A percentile compares a stretch with the other conserved stretches of the same genome.
phyloP scores from a whole-genome alignment of 257 asterid species.

The Lantana camara region DNA sequence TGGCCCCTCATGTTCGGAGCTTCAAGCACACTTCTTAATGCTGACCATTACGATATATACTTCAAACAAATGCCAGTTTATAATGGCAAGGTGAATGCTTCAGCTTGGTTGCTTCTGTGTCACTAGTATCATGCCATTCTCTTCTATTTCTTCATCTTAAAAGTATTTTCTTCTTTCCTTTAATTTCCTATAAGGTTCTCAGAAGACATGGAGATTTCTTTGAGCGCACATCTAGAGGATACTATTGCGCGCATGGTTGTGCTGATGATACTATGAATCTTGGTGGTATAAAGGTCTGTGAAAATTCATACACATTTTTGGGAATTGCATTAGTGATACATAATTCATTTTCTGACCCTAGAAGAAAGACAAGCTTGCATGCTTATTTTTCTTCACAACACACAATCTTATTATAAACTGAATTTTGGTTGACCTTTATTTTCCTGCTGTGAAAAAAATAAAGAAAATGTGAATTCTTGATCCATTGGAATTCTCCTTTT shows the following conservation, averaged over 20 bases:
- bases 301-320: conserved; percentile 10
- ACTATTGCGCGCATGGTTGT: conserved; percentile 95
- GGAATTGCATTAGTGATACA: background rate
- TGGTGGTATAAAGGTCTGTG: conserved; percentile 91
- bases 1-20: conserved; percentile 91
- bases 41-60: conserved; percentile 82
- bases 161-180: background rate
- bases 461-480: too few relatives aligned
- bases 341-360: conserved; percentile 12
- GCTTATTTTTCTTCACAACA: too few relatives aligned
- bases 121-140: conserved; percentile 5
- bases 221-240: conserved; percentile 80
- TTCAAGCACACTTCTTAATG: conserved; percentile 79
- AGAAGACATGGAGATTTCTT: conserved; percentile 97
- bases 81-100: conserved; percentile 75
- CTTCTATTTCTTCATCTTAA: conserved; percentile 14
- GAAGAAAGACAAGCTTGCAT: conserved; percentile 11
- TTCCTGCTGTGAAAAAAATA: too few relatives aligned
- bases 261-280: conserved; percentile 99
- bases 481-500: too few relatives aligned
- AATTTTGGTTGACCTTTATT: too few relatives aligned
- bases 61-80: conserved; percentile 87
- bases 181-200: conserved; percentile 53
- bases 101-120: too few relatives aligned
- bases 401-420: too few relatives aligned